Evolutionary conservation across 306 rosid species (phyloP), one percentile per base, ranked within the genome.

Genomic region (Malus orientalis): DNA sequence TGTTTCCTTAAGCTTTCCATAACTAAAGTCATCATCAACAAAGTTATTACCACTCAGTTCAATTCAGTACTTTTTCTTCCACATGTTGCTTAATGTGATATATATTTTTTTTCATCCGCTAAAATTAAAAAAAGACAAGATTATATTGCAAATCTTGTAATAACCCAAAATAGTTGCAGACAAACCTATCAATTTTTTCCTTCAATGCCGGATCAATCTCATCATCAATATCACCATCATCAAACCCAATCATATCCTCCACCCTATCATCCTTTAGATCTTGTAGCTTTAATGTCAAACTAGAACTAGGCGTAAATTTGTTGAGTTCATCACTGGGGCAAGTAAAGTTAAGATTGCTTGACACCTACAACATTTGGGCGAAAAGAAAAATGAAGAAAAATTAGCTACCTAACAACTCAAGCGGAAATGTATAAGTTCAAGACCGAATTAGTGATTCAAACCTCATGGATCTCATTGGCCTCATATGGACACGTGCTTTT

Each of bases 121-220:
- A 15, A n/a, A 36, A 23, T 14, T 72, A n/a, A 22, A 66, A 33
- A 53, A 32, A 11, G 33, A 55, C 3, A 27, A 4, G 0, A 42
- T 19, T 51, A 67, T 71, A 22, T 19, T 45, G 18, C 0, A 55
- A 69, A 68, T 14, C 42, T 38, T 79, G 76, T 0, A 16, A 19
- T 59, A 57, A 73, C 68, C n/a, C 68, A 29, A 59, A 8, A 33
- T 3, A 57, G 49, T 23, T 23, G 55, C 23, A 32, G 68, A 18
- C 57, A n/a, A 73, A 91, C 98, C 98, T 89, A 80, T 93, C 96
- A 79, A 91, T 91, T 80, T 89, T 88, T 83, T 87, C 94, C 80
- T 86, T 91, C 88, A 91, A 84, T 9, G 88, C 94, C 40, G 93
- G 93, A 88, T 91, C 98, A 75, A 93, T 80, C 80, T 89, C 98